These are phyloP conservation scores for Raphanus sativus DNA, from an alignment of 345 rosid species.

Conservation along the genomic window DNA sequence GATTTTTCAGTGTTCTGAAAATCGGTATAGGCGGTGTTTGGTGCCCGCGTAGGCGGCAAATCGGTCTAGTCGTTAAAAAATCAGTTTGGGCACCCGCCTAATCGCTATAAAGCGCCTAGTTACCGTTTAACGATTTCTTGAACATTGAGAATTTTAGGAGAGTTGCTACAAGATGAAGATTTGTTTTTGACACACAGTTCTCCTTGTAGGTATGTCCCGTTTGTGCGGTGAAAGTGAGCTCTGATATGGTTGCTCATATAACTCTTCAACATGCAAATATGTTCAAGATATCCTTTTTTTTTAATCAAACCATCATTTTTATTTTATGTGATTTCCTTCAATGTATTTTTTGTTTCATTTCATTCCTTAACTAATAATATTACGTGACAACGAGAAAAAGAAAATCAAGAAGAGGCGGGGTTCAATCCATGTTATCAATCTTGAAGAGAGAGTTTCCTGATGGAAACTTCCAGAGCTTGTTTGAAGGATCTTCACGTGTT, in stretches of 20 bases:
- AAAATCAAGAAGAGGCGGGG: conserved; percentile 77
- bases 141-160: neutral
- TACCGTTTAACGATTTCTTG: neutral
- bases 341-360: neutral
- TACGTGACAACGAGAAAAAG: conserved; percentile 90
- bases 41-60: neutral
- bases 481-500: conserved; percentile 66
- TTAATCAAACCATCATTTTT: neutral
- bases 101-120: neutral
- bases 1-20: neutral
- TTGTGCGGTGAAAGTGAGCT: conserved; percentile 83
- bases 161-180: no score
- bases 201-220: conserved; percentile 84
- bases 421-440: conserved; percentile 71
- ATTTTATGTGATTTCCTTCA: neutral
- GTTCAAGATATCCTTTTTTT: conserved; percentile 83
- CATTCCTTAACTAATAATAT: conserved; percentile 55
- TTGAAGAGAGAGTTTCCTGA: conserved; percentile 85
- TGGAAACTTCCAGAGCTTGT: conserved; percentile 78
- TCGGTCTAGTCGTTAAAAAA: neutral
- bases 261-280: conserved; percentile 84
- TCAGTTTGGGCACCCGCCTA: neutral
- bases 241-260: conserved; percentile 97
- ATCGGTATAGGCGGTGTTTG: neutral
- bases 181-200: neutral